phyloP scores from a whole-genome alignment of 2,329 filamentous ascomycete species.

The Ophiosphaerella korrae region DNA sequence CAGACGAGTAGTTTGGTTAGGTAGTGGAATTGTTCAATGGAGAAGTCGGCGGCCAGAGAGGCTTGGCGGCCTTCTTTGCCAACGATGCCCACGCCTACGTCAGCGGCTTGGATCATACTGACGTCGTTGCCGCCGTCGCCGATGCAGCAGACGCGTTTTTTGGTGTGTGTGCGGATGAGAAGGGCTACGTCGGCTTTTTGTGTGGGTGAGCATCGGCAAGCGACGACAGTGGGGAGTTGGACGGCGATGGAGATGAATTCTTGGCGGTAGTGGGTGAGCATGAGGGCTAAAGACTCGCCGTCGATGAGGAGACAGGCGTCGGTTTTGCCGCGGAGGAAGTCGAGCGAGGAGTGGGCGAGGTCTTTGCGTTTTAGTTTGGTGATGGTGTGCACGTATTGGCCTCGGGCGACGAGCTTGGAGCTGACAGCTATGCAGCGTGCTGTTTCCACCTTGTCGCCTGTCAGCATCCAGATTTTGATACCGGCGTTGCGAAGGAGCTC shows the following conservation, averaged over 20 bases:
- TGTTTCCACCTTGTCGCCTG: conserved; percentile 97
- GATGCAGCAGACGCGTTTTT: conserved; percentile 96
- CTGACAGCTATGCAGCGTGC: conserved; percentile 94
- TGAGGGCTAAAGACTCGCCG: conserved; percentile 83
- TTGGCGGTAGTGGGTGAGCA: conserved; percentile 79
- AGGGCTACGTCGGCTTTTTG: conserved; percentile 95
- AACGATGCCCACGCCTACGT: conserved; percentile 96
- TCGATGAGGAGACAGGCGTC: conserved; percentile 93
- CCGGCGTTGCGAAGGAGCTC: conserved; percentile 95
- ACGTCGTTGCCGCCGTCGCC: conserved; percentile 98
- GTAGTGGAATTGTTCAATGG: conserved; percentile 92
- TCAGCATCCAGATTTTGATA: conserved; percentile 99
- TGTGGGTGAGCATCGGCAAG: conserved; percentile 93
- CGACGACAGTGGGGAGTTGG: conserved; percentile 86
- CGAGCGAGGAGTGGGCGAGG: conserved; percentile 83
- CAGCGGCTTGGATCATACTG: conserved; percentile 97
- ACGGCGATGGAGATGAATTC: conserved; percentile 91
- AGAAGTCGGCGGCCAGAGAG: conserved; percentile 93
- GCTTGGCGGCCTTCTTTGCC: conserved; percentile 97
- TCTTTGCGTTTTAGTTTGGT: conserved; percentile 83
- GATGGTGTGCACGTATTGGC: conserved; percentile 95
- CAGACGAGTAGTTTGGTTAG: conserved; percentile 97
- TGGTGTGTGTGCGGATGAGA: conserved; percentile 87
- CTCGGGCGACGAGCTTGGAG: conserved; percentile 88
- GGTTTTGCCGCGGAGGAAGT: conserved; percentile 82